Base-by-base conservation (phyloP, 257 asterid species). In the Penstemon eatonii region DNA sequence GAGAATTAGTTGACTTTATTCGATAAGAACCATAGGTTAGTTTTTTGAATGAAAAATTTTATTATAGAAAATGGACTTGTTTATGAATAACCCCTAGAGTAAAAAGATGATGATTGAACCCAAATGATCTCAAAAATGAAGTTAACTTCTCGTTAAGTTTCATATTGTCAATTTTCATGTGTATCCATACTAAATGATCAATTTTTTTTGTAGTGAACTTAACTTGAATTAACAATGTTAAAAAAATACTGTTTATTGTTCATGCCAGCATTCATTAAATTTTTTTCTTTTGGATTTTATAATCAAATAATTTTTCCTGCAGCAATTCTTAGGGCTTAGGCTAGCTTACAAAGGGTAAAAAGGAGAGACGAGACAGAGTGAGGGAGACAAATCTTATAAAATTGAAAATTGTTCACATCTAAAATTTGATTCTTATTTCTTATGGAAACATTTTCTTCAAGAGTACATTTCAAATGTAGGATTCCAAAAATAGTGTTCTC, bases 311-410 rank as follows among this genome's bases (percentile, higher is more conserved):
- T n/a, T 58, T 63, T 54, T 63, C 6, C 60, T 64, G 78, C 78
- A 80, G 86, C 65, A 72, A 78, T 53, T 41, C 61, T 49, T 63
- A 50, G 69, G 73, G 65, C 33, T 45, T 76, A 19, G 61, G 51
- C 71, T 41, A 47, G 70, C 52, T 57, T 64, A 42, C 13, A 66
- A 11, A 25, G 69, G 56, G 55, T 7, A 62, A 25, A 13, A 56
- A 10, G 59, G 45, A 36, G 38, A 52, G 67, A 13, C 66, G 18
- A 15, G 18, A 15, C 18, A 15, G 18, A 15, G 18, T 10, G 61
- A 56, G 52, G 55, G 67, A 42, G 55, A 54, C 4, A 4, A 1
- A 66, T 7, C 1, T 18, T 4, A 9, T 59, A 25, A n/a, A 67
- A 70, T 70, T 50, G 25, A 25, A n/a, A 67, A 70, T 70, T 50